Evolutionary conservation across 192 early-diverging fungal species (phyloP).

Genomic region (Rhizophagus clarus): DNA sequence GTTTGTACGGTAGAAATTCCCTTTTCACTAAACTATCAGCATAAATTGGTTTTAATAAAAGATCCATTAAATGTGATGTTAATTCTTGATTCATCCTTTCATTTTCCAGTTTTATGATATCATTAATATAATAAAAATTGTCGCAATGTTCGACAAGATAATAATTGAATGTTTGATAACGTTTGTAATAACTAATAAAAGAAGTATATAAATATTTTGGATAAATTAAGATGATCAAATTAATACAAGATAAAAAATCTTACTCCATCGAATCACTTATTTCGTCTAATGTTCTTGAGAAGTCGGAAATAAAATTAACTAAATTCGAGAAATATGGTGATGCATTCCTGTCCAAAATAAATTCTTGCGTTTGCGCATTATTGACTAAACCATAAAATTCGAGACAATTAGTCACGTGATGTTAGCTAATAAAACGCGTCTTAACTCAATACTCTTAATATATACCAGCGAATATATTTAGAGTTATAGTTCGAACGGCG

Average conservation of each 20-base stretch:
- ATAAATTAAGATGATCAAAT: background rate
- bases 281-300: conserved; percentile 37
- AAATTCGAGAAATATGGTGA: conserved; percentile 49
- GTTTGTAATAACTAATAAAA: conserved; percentile 30
- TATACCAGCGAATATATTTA: conserved; percentile 56
- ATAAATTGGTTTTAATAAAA: conserved; percentile 43
- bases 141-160: conserved; percentile 65
- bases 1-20: conserved; percentile 10
- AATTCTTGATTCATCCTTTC: conserved; percentile 56
- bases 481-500: conserved; percentile 63
- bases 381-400: conserved; percentile 32
- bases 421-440: background rate
- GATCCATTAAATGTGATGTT: conserved; percentile 38
- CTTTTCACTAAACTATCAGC: conserved; percentile 36
- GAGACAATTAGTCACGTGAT: background rate
- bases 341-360: conserved; percentile 43
- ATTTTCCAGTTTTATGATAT: conserved; percentile 57
- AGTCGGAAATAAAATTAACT: conserved; percentile 47
- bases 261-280: conserved; percentile 42
- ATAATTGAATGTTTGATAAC: conserved; percentile 49
- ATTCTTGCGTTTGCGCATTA: conserved; percentile 43
- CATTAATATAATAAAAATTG: conserved; percentile 64
- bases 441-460: background rate
- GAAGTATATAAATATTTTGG: background rate
- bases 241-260: background rate